Percentiles rank a stretch among this genome's conserved stretches.
phyloP scores from a whole-genome alignment of 2,329 filamentous ascomycete species.

The Trichoderma sp. region DNA sequence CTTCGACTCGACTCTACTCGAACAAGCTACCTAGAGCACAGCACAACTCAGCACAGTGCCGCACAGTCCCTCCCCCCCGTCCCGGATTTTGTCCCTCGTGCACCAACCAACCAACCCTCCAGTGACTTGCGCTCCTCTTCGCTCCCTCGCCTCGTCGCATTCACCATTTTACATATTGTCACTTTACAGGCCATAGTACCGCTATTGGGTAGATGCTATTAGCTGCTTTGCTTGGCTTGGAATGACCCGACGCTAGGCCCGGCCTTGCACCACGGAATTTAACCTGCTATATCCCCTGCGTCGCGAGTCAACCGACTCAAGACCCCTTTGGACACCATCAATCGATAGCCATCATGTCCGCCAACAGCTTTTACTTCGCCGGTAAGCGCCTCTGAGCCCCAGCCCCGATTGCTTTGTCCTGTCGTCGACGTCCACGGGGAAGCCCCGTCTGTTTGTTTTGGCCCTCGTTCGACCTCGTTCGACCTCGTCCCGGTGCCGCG shows the following conservation, averaged over 20 bases:
- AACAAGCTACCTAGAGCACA: too few relatives aligned
- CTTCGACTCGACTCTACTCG: too few relatives aligned
- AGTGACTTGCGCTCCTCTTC: background rate
- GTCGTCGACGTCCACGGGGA: background rate
- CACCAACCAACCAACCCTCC: background rate
- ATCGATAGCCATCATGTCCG: slow-evolving; percentile 19
- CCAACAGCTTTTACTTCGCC: slow-evolving; percentile 16
- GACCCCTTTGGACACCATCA: slow-evolving; percentile 14
- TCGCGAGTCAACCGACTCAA: slow-evolving; percentile 14
- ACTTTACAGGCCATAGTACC: background rate
- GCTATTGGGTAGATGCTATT: background rate
- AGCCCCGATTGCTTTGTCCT: background rate
- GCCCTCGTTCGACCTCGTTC: background rate
- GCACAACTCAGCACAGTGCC: too few relatives aligned
- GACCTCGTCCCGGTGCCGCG: background rate
- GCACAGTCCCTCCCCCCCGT: too few relatives aligned
- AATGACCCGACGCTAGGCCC: slow-evolving; percentile 35
- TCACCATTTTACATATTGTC: background rate
- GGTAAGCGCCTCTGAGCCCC: slow-evolving; percentile 9
- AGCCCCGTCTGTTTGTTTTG: background rate
- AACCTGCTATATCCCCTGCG: slow-evolving; percentile 24
- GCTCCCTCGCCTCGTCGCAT: background rate
- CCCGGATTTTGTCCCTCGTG: background rate
- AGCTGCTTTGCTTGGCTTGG: slow-evolving; percentile 26
- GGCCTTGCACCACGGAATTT: slow-evolving; percentile 31